These are phyloP conservation scores for Camellia lanceoleosa DNA, from an alignment of 148 eudicot genomes.

Conservation along the genomic window DNA sequence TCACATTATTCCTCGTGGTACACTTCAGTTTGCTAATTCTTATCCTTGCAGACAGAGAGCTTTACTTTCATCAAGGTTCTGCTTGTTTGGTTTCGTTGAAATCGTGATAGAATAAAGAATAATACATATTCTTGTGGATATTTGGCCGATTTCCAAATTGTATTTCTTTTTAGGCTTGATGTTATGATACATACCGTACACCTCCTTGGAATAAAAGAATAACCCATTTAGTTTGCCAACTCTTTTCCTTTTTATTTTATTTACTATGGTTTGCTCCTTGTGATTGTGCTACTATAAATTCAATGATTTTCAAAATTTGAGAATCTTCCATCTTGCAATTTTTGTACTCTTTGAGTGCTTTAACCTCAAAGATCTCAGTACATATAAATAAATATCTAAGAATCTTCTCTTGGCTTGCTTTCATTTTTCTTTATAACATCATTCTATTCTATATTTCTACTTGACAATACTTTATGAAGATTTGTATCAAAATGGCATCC, in stretches of 20 bases:
- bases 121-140: neutral
- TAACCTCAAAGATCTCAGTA: neutral
- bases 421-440: neutral
- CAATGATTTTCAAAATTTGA: neutral
- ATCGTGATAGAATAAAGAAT: neutral
- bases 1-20: constrained; percentile 98
- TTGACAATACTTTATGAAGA: neutral
- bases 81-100: neutral
- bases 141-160: neutral
- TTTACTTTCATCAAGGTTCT: neutral
- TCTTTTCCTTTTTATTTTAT: neutral
- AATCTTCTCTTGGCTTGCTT: neutral
- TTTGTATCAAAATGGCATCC: neutral
- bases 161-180: neutral
- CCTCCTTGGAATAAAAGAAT: neutral
- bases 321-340: neutral
- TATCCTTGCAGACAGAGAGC: neutral
- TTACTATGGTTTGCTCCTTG: neutral
- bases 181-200: neutral
- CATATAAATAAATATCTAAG: neutral
- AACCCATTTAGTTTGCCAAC: neutral
- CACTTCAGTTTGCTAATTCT: constrained; percentile 77
- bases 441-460: neutral
- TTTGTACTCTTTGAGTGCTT: neutral
- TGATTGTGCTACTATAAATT: neutral